phyloP scores from a whole-genome alignment of 2,329 filamentous ascomycete genomes.

The Thelonectria olida region DNA sequence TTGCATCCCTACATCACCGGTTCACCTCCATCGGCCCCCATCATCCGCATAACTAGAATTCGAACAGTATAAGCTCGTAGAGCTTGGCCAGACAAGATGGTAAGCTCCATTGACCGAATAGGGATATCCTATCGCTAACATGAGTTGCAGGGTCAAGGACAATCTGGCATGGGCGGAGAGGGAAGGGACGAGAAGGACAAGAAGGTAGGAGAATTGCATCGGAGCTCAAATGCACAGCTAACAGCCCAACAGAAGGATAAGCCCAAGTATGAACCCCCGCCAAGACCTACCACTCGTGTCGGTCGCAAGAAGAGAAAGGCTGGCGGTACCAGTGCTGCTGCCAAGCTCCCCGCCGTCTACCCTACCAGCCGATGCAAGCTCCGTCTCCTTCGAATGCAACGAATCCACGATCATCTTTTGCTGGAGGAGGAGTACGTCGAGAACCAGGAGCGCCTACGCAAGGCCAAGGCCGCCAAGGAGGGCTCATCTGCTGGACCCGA shows the following conservation, averaged over 20 bases:
- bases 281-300: conserved; percentile 94
- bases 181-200: conserved; percentile 90
- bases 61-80: conserved; percentile 34
- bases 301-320: conserved; percentile 99
- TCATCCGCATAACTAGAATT: conserved; percentile 11
- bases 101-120: conserved; percentile 33
- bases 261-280: conserved; percentile 99
- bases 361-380: conserved; percentile 98
- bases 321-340: conserved; percentile 90
- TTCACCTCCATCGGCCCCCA: conserved; percentile 15
- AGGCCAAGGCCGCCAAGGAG: conserved; percentile 85
- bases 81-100: conserved; percentile 48
- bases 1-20: conserved; percentile 29
- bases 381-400: conserved; percentile 95
- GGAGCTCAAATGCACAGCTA: conserved; percentile 16
- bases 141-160: conserved; percentile 74
- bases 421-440: conserved; percentile 99
- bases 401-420: conserved; percentile 95
- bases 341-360: conserved; percentile 93
- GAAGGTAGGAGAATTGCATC: conserved; percentile 69
- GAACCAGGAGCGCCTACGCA: conserved; percentile 95
- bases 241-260: conserved; percentile 84
- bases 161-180: conserved; percentile 88
- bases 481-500: conserved; percentile 75
- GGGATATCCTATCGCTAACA: conserved; percentile 23